These are phyloP conservation scores for Colletotrichum karsti DNA, from an alignment of 2,329 filamentous ascomycete species.

Conservation along the genomic window DNA sequence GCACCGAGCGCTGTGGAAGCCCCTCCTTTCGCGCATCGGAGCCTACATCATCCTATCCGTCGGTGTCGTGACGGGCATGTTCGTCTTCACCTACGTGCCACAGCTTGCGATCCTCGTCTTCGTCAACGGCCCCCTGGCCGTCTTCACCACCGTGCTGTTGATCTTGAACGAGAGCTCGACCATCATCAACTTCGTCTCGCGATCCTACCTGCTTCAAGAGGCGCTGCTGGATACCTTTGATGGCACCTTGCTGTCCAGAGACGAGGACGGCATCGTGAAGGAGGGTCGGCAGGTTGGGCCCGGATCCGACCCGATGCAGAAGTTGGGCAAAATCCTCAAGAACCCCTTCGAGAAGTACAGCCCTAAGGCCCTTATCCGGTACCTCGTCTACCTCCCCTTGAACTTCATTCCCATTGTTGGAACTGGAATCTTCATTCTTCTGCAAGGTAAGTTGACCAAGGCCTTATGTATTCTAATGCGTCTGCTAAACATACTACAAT, in stretches of 20 bases:
- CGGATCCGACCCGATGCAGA: slow-evolving; percentile 63
- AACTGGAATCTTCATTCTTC: slow-evolving; percentile 79
- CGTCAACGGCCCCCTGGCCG: slow-evolving; percentile 83
- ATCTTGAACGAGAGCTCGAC: slow-evolving; percentile 70
- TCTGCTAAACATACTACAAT: neutral
- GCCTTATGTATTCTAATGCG: slow-evolving; percentile 6
- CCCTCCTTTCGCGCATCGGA: slow-evolving; percentile 61
- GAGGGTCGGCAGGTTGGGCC: slow-evolving; percentile 78
- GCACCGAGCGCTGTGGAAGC: slow-evolving; percentile 66
- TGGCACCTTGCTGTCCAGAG: slow-evolving; percentile 66
- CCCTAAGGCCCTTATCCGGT: slow-evolving; percentile 74
- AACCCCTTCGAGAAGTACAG: slow-evolving; percentile 65
- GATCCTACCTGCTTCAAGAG: slow-evolving; percentile 81
- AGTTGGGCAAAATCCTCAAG: slow-evolving; percentile 66
- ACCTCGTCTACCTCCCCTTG: slow-evolving; percentile 86
- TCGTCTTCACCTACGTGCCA: slow-evolving; percentile 85
- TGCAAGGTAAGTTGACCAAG: slow-evolving; percentile 68
- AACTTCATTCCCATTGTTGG: slow-evolving; percentile 94
- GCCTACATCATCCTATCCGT: slow-evolving; percentile 76
- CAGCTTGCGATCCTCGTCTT: slow-evolving; percentile 85
- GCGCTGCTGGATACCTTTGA: slow-evolving; percentile 91
- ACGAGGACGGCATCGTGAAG: slow-evolving; percentile 69
- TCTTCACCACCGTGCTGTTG: slow-evolving; percentile 76
- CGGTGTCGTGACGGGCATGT: slow-evolving; percentile 81
- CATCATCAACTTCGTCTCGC: slow-evolving; percentile 64